phyloP scores from a whole-genome alignment of 2,329 filamentous ascomycete species.

The Sarocladiaceae sp. region DNA sequence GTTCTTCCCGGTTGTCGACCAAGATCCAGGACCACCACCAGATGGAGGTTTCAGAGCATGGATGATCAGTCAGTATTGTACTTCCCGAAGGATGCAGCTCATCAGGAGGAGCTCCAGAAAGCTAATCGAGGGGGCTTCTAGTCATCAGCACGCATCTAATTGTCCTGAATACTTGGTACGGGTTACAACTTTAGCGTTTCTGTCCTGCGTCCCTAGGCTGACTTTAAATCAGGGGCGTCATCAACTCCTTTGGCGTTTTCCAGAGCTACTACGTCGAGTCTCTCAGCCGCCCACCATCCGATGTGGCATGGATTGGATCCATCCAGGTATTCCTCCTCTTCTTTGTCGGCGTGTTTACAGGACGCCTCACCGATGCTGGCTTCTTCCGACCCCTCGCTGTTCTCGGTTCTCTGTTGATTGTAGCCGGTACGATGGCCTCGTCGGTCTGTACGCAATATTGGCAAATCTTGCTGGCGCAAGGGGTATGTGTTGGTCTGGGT shows the following conservation, averaged over 20 bases:
- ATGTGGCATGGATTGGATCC: constrained; percentile 52
- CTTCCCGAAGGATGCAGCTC: neutral
- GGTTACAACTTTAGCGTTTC: no score
- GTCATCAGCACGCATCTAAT: constrained; percentile 34
- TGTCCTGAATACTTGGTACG: constrained; percentile 47
- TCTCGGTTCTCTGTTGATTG: constrained; percentile 35
- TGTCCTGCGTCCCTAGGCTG: no score
- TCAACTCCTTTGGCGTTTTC: constrained; percentile 54
- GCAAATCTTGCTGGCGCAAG: constrained; percentile 54
- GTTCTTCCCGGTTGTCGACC: no score
- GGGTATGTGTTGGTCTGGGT: constrained; percentile 53
- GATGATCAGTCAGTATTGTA: constrained; percentile 17
- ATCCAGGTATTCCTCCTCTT: constrained; percentile 51
- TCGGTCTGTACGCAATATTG: constrained; percentile 45
- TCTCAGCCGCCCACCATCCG: constrained; percentile 26
- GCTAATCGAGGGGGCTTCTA: no score
- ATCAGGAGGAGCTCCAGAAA: neutral
- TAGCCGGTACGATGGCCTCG: constrained; percentile 45
- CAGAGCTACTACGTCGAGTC: constrained; percentile 46
- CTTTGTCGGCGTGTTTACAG: constrained; percentile 49
- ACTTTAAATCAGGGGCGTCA: constrained; percentile 45
- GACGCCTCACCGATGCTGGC: constrained; percentile 50
- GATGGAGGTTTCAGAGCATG: constrained; percentile 47
- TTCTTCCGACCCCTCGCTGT: constrained; percentile 42
- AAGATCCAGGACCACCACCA: no score